Percentiles rank a stretch among this genome's conserved stretches.
phyloP scores from a whole-genome alignment of 257 asterid genomes.

The Prunella vulgaris region DNA sequence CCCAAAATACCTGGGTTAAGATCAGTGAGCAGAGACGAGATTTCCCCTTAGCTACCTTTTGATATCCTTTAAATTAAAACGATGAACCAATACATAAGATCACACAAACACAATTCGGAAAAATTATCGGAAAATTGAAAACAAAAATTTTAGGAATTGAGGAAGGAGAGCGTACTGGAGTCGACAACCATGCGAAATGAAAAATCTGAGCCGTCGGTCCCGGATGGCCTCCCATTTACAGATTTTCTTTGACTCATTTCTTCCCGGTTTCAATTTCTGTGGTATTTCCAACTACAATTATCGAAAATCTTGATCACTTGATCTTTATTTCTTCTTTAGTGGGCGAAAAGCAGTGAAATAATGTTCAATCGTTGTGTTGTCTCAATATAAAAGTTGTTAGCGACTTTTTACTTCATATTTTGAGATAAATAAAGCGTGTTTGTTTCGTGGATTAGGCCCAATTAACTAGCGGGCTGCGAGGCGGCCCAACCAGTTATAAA shows the following conservation, averaged over 20 bases:
- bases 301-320: neutral
- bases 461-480: no score
- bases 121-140: neutral
- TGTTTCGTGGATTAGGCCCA: no score
- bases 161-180: constrained; percentile 45
- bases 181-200: constrained; percentile 96
- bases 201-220: constrained; percentile 92
- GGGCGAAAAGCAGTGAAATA: neutral
- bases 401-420: no score
- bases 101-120: neutral
- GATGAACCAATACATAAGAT: neutral
- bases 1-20: constrained; percentile 51
- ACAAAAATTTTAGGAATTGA: neutral
- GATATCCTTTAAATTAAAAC: constrained; percentile 49
- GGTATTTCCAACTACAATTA: neutral
- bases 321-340: neutral
- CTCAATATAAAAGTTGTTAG: no score
- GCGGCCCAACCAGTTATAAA: no score
- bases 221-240: constrained; percentile 73
- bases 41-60: constrained; percentile 69
- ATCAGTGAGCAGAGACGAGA: constrained; percentile 54
- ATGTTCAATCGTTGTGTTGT: no score
- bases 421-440: no score
- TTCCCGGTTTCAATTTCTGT: neutral
- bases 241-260: constrained; percentile 54